Base-by-base conservation (phyloP, 345 rosid genomes). In the Citrus medica region DNA sequence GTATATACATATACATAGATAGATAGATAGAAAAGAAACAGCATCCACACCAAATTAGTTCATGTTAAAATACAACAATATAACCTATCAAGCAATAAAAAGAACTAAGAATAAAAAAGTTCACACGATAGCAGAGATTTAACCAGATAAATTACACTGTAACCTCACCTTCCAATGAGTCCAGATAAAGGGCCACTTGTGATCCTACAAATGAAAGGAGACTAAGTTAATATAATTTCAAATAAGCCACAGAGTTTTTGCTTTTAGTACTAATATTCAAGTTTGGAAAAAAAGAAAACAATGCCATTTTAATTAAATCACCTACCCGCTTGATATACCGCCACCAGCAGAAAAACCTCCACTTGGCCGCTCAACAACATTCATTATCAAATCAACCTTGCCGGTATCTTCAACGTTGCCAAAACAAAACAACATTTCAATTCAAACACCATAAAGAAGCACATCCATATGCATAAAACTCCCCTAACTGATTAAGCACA, bases 311-410 rank as follows among this genome's bases (percentile, higher is more conserved):
- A n/a, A 76, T 37, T 42, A 71, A 53, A 62, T 69, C 38, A 83
- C 97, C 82, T 83, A 90, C 98, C 98, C 98, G 73, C 98, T 93
- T 51, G 98, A 95, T 85, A 95, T 90, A 65, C 98, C 98, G 77
- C 98, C 98, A 86, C 98, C 98, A 72, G 98, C 98, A 70, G 98
- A 93, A 82, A 95, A 93, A 63, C 98, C 97, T 81, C 98, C 98
- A 87, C 92, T 94, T 76, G 95, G 95, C 78, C 98, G 95, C 84
- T 96, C 99, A 71, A 94, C 98, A 84, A 92, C 94, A 84, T 91
- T 96, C 98, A 96, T 89, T 77, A 92, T 84, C 85, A 94, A 84
- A 82, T 96, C 99, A 84, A 96, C 98, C 87, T 96, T 94, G 33
- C 90, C 95, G 28, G 90, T 90, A 82, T 92, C 98, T 96, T 78